phyloP scores from a whole-genome alignment of 164 flowering plant genomes.

The Kingdonia uniflora region DNA sequence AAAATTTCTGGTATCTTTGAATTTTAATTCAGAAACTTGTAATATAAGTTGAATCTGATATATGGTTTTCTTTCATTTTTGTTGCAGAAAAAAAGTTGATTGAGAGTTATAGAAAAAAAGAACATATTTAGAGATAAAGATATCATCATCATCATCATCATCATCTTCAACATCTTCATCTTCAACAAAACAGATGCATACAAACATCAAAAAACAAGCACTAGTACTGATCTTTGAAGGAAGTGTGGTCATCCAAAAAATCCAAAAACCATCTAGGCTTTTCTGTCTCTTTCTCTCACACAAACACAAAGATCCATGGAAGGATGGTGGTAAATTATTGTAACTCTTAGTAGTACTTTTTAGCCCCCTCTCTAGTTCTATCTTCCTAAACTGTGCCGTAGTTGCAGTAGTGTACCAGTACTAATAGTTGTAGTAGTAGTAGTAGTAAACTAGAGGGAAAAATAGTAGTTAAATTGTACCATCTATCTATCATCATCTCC shows the following conservation, averaged over 20 bases:
- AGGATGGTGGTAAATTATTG: too few species aligned
- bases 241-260: too few species aligned
- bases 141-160: neutral
- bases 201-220: constrained; percentile 10
- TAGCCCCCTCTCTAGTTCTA: too few species aligned
- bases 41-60: neutral
- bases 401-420: neutral
- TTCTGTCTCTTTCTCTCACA: too few species aligned
- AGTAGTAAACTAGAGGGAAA: neutral
- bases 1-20: too few species aligned
- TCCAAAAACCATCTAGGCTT: too few species aligned
- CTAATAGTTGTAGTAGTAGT: constrained; percentile 3
- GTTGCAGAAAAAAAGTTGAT: constrained; percentile 3
- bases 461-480: constrained; percentile 3
- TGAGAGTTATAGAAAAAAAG: constrained; percentile 4
- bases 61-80: neutral
- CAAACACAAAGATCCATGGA: too few species aligned
- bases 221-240: too few species aligned
- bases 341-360: too few species aligned
- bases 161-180: constrained; percentile 2
- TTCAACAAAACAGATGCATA: constrained; percentile 30
- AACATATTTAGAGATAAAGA: constrained; percentile 19
- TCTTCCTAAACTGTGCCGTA: neutral
- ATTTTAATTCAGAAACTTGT: neutral
- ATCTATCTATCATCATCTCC: neutral